phyloP scores from a whole-genome alignment of 2,329 filamentous ascomycete species.

The Epichloe aotearoae region DNA sequence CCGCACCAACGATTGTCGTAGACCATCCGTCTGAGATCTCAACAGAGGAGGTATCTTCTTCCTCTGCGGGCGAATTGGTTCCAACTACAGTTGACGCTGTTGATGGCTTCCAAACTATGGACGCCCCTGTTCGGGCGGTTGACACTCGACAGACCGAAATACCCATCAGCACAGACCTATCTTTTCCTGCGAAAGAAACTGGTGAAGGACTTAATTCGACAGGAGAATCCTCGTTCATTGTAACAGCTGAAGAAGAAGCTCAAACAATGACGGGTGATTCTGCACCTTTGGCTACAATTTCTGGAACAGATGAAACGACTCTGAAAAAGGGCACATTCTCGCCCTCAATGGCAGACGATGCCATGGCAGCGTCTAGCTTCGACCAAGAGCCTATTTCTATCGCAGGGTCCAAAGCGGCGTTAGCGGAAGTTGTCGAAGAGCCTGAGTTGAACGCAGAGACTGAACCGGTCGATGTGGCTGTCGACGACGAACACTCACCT shows the following conservation, averaged over 20 bases:
- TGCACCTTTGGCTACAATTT: background rate
- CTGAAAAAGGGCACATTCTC: background rate
- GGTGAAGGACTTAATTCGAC: background rate
- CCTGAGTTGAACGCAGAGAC: background rate
- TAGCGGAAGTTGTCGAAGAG: background rate
- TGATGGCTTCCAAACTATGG: background rate
- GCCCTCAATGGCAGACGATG: background rate
- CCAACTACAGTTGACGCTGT: background rate
- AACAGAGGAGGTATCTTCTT: background rate
- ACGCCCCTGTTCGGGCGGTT: background rate
- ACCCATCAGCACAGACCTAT: background rate
- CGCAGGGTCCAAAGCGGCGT: background rate
- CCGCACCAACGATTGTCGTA: background rate
- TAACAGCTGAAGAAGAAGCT: background rate
- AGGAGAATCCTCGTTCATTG: background rate
- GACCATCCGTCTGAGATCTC: background rate
- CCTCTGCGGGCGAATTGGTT: background rate
- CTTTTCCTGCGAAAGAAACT: background rate
- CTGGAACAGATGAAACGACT: background rate
- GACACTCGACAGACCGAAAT: background rate
- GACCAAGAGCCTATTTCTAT: background rate
- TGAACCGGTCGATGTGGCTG: background rate
- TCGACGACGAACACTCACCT: background rate
- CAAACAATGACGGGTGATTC: background rate
- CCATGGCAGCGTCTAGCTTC: background rate